Base-by-base conservation (phyloP, 176 grass and related monocot species). In the Juncus effusus region DNA sequence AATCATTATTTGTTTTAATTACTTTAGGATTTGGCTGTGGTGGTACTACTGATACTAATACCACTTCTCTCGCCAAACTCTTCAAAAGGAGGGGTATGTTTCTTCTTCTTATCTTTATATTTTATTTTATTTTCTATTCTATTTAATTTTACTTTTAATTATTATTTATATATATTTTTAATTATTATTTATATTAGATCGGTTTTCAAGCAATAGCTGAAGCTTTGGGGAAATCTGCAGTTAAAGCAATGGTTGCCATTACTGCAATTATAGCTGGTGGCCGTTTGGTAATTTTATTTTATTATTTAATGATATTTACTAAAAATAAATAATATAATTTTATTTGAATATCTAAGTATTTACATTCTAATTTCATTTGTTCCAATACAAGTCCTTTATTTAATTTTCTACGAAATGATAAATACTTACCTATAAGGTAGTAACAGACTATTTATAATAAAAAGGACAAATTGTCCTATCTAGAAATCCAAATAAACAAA, bases 171-270 rank as follows among this genome's bases (percentile, higher is more conserved):
- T 72, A 12, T 40, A 72, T 56, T 72, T 56, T 59, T 10, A 42
- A 56, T n/a, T n/a, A n/a, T n/a, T n/a, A n/a, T n/a, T n/a, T n/a
- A n/a, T 54, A 76, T 57, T 47, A 99, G 94, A 80, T 99, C 86
- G 94, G 94, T 40, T 99, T 99, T 70, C 88, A 93, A 99, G 94
- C 94, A 86, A 93, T 99, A 80, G 83, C 83, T 7, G 85, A 99
- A 86, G 94, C 94, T 59, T 87, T 99, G 77, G 94, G 94, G 74
- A 80, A 92, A 74, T 88, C 94, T 78, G 94, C 94, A 56, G 85
- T 99, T 5, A 99, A 99, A 61, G 94, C 94, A 63, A 77, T 99
- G 74, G 88, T 87, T 78, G 94, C 94, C 71, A 99, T 99, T 75
- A 78, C 88, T 77, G 88, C 80, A 13, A 99, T 99, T 79, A 99